Conservation (phyloP, 2,329 filamentous ascomycete genomes). For the Botrytis squamosa region DNA sequence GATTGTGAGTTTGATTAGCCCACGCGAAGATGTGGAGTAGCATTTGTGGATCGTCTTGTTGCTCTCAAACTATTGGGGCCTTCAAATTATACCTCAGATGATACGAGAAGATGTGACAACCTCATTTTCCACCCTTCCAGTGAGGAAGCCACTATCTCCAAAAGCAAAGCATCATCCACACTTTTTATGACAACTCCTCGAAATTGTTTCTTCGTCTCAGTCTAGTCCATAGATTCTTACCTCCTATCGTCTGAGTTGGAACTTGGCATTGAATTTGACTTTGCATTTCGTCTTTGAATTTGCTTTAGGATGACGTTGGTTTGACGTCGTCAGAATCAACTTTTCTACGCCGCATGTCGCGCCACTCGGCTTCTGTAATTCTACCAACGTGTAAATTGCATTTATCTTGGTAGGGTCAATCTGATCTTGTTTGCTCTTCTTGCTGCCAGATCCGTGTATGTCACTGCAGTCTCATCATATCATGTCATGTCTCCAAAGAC, state of each 20-base stretch:
- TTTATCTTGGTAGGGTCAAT: not conserved
- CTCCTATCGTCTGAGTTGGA: not conserved
- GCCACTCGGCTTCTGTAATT: not conserved
- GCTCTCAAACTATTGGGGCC: not conserved
- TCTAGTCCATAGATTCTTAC: not conserved
- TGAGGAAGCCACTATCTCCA: not conserved
- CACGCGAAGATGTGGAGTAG: not conserved
- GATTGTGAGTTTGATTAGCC: not conserved
- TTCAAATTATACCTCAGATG: accelerated
- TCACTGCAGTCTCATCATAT: not conserved
- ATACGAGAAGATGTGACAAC: not conserved
- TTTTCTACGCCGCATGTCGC: not conserved
- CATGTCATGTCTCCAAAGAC: not conserved
- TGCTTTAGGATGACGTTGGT: not conserved
- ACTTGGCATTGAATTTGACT: not conserved
- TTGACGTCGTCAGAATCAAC: not conserved
- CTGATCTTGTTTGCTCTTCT: not conserved
- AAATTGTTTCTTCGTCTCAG: not conserved
- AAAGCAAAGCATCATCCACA: not conserved
- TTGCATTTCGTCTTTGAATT: too few species aligned
- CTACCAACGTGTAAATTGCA: not conserved
- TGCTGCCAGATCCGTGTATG: not conserved
- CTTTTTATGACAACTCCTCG: not conserved
- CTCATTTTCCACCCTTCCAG: too few species aligned
- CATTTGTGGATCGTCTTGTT: not conserved